These are phyloP conservation scores for Cicer cuneatum DNA, from an alignment of 306 rosid species.

Conservation along the genomic window DNA sequence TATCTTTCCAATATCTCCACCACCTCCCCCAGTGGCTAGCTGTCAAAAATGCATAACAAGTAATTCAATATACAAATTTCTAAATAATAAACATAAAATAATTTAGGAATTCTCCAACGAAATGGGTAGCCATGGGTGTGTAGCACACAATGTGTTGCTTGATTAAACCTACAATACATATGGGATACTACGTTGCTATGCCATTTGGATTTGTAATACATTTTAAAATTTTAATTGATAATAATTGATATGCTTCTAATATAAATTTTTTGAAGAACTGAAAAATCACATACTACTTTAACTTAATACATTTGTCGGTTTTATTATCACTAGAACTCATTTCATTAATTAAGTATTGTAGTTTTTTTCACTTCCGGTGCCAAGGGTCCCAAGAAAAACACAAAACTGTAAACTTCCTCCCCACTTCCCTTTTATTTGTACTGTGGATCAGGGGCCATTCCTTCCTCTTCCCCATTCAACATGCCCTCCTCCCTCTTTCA, in stretches of 20 bases:
- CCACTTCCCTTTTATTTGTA: neutral
- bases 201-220: constrained; percentile 9
- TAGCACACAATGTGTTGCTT: neutral
- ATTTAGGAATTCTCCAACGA: neutral
- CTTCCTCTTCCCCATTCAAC: neutral
- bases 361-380: neutral
- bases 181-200: constrained; percentile 1
- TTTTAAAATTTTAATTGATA: neutral
- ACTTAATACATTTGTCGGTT: neutral
- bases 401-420: neutral
- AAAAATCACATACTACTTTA: neutral
- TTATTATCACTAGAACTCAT: neutral
- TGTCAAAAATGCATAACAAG: constrained; percentile 44
- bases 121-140: neutral
- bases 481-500: constrained; percentile 4
- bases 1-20: constrained; percentile 91
- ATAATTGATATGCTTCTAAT: neutral
- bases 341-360: neutral
- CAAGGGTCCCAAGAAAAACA: constrained; percentile 3
- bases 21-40: constrained; percentile 92
- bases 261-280: constrained; percentile 2
- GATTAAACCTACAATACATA: neutral
- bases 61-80: constrained; percentile 26
- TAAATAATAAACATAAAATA: constrained; percentile 23
- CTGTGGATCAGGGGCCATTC: neutral